Conservation (phyloP, 805 yeast genomes). For the Millerago galiae region DNA sequence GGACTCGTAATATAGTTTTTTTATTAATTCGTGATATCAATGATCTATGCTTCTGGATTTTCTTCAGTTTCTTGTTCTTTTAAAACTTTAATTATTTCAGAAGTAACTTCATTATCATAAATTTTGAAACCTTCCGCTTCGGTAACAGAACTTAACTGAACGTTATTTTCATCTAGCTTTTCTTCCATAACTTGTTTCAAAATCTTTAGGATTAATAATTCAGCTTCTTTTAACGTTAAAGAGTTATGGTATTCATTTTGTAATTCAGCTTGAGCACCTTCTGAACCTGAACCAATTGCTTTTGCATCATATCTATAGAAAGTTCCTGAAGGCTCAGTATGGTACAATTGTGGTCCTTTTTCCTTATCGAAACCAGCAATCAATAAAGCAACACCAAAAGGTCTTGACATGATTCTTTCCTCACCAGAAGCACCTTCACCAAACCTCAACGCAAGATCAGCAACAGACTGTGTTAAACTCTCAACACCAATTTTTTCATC, state of each 20-base stretch:
- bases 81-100: conserved; percentile 68
- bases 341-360: conserved; percentile 92
- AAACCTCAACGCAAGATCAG: conserved; percentile 92
- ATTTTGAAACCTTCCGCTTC: conserved; percentile 78
- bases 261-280: conserved; percentile 97
- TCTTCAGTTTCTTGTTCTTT: conserved; percentile 61
- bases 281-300: conserved; percentile 98
- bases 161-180: conserved; percentile 89
- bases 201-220: conserved; percentile 77
- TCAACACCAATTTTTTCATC: conserved; percentile 92
- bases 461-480: conserved; percentile 90
- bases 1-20: not conserved
- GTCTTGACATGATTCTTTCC: conserved; percentile 88
- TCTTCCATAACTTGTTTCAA: conserved; percentile 99
- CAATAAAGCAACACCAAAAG: conserved; percentile 95
- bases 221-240: conserved; percentile 88
- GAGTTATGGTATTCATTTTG: conserved; percentile 95
- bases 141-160: conserved; percentile 92
- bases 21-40: not conserved
- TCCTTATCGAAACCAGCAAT: conserved; percentile 92
- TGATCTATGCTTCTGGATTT: conserved; percentile 19
- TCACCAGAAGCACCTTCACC: conserved; percentile 98
- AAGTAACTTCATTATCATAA: conserved; percentile 77
- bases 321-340: conserved; percentile 99
- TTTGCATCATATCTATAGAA: conserved; percentile 96